Conservation (phyloP, 106 monocot genomes). For the Dendrobium officinale region DNA sequence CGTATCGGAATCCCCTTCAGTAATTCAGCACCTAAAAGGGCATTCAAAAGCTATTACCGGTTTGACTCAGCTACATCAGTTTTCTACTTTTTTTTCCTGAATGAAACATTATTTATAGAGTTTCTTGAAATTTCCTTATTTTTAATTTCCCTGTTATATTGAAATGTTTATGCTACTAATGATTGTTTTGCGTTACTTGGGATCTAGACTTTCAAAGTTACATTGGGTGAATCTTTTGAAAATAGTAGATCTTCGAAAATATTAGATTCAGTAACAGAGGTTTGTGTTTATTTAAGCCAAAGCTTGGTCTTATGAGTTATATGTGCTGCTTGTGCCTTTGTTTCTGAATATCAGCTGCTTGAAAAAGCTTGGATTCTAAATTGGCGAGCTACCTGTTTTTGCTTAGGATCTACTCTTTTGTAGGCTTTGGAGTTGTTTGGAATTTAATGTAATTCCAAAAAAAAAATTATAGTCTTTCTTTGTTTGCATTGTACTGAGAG, state of each 20-base stretch:
- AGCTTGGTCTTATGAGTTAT: background rate
- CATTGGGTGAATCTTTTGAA: background rate
- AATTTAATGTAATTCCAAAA: too few relatives aligned
- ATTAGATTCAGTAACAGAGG: too few relatives aligned
- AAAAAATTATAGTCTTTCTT: too few relatives aligned
- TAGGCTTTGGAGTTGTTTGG: too few relatives aligned
- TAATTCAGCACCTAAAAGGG: constrained; percentile 71
- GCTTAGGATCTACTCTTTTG: too few relatives aligned
- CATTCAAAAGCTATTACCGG: constrained; percentile 94
- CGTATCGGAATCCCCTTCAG: constrained; percentile 59
- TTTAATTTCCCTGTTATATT: background rate
- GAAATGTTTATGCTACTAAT: background rate
- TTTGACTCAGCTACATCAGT: constrained; percentile 19
- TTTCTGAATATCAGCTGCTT: too few relatives aligned
- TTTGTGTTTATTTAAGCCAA: background rate
- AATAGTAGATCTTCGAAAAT: too few relatives aligned
- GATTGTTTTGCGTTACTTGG: background rate
- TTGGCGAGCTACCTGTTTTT: too few relatives aligned
- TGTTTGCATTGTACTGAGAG: too few relatives aligned
- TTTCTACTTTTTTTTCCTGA: background rate
- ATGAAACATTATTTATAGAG: background rate
- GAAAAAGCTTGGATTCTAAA: too few relatives aligned
- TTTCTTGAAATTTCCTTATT: background rate
- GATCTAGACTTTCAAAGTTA: background rate
- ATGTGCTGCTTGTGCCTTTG: too few relatives aligned